Evolutionary conservation across 2,329 filamentous ascomycete genomes (phyloP).

Genomic region (Pezicula neosporulosa): DNA sequence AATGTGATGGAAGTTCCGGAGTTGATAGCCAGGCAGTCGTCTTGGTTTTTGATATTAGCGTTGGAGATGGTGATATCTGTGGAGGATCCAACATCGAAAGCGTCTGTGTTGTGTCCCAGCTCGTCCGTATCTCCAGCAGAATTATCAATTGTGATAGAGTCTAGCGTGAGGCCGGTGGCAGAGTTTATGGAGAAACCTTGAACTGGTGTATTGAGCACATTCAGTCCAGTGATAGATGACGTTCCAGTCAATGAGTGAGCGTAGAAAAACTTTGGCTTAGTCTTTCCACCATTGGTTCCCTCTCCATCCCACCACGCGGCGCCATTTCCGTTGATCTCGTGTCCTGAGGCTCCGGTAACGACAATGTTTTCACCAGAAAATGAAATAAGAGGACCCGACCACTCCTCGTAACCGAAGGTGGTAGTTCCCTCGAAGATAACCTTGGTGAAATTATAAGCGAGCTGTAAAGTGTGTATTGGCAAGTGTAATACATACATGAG

Average conservation of each 20-base stretch:
- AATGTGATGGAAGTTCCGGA: slow-evolving; percentile 40
- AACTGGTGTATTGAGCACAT: slow-evolving; percentile 51
- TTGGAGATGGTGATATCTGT: slow-evolving; percentile 45
- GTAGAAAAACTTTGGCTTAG: slow-evolving; percentile 63
- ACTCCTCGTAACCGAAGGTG: slow-evolving; percentile 64
- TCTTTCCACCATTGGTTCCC: slow-evolving; percentile 55
- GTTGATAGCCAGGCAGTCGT: slow-evolving; percentile 58
- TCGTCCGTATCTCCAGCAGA: slow-evolving; percentile 42
- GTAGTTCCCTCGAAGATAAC: slow-evolving; percentile 64
- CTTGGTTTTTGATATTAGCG: slow-evolving; percentile 53
- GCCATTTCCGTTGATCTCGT: slow-evolving; percentile 52
- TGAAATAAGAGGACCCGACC: slow-evolving; percentile 59
- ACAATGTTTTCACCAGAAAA: slow-evolving; percentile 20
- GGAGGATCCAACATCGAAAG: slow-evolving; percentile 45
- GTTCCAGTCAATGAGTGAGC: slow-evolving; percentile 45
- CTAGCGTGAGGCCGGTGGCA: slow-evolving; percentile 40
- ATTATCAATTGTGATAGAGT: slow-evolving; percentile 54
- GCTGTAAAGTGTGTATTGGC: background rate
- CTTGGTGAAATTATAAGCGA: slow-evolving; percentile 14
- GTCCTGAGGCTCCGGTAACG: slow-evolving; percentile 19
- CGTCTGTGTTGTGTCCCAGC: slow-evolving; percentile 51
- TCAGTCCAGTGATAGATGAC: slow-evolving; percentile 45
- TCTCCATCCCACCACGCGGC: slow-evolving; percentile 54
- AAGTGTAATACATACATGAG: slow-evolving; percentile 20
- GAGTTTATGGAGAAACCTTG: slow-evolving; percentile 46